Evolutionary conservation across 768 basidiomycete genomes (phyloP), one percentile per base, ranked within the genome.

Genomic region (Mycena alexandri): DNA sequence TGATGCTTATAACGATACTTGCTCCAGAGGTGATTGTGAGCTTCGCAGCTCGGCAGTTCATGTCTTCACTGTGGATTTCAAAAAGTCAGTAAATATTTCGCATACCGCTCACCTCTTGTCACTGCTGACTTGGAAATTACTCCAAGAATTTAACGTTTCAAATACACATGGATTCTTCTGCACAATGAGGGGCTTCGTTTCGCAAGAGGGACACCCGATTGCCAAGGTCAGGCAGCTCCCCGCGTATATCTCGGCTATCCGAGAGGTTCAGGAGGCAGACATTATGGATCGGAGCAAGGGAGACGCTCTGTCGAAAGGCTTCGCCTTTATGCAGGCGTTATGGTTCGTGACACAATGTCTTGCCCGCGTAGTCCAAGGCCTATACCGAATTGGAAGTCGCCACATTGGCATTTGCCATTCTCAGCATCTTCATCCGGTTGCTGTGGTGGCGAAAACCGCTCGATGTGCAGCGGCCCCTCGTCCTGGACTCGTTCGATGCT

Each of bases 391-490:
- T 83, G 14, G 79, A 83, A 65, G 61, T 81, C 17, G 68, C 76
- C 5, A 83, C 81, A 1, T 38, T 81, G 11, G 80, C 76, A 0
- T 79, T 77, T 54, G 76, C 75, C 1, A 47, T 72, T 5, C 67
- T 82, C n/a, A 80, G 77, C 34, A 66, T 75, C 9, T 56, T 73
- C 4, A 77, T 71, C 11, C 82, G 80, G 62, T 36, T 54, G 1
- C 54, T 79, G 2, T 82, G 83, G 82, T 82, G 78, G 81, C 43
- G 74, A 24, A 84, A 84, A 68, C 83, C 82, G 5, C 72, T 76
- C 9, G 75, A 79, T 36, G 57, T 47, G 0, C 19, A 21, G 29
- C n/a, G 5, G 17, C n/a, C 29, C 1, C 34, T 58, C 19, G 3
- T 36, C 7, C 9, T 29, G 36, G 21, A 13, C n/a, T n/a, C n/a